phyloP scores from a whole-genome alignment of 202 grass and related monocot species.

The Elaeis oleifera region DNA sequence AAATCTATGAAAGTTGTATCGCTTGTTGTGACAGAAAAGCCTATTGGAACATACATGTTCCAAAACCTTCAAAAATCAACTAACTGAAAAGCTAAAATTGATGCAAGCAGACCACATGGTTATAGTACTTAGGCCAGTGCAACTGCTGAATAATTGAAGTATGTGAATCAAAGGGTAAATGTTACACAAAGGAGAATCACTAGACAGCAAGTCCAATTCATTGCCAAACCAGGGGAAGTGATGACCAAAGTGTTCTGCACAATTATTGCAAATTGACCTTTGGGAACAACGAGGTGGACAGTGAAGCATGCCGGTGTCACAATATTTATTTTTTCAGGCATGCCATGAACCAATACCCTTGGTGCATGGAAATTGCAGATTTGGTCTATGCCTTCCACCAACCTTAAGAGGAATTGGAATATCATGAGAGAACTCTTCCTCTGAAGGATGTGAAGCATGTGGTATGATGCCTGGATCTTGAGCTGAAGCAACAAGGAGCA shows the following conservation, averaged over 20 bases:
- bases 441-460: constrained; percentile 51
- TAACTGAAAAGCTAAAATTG: too few species aligned
- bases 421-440: constrained; percentile 54
- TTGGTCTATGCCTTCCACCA: constrained; percentile 37
- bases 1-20: too few species aligned
- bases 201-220: constrained; percentile 29
- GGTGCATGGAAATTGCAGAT: constrained; percentile 35
- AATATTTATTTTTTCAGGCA: constrained; percentile 72
- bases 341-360: constrained; percentile 54
- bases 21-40: too few species aligned
- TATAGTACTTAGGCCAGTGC: too few species aligned
- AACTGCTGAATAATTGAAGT: too few species aligned
- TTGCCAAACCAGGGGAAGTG: constrained; percentile 75
- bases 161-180: too few species aligned
- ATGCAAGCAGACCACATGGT: too few species aligned
- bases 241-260: constrained; percentile 67
- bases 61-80: too few species aligned
- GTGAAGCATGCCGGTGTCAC: constrained; percentile 70
- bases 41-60: too few species aligned
- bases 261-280: constrained; percentile 76
- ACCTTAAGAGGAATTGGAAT: constrained; percentile 12
- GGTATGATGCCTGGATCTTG: constrained; percentile 62
- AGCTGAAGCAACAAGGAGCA: constrained; percentile 47
- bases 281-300: constrained; percentile 64
- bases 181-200: too few species aligned